Base-by-base conservation (phyloP, 345 rosid species). In the Eucalyptus tenuipes region DNA sequence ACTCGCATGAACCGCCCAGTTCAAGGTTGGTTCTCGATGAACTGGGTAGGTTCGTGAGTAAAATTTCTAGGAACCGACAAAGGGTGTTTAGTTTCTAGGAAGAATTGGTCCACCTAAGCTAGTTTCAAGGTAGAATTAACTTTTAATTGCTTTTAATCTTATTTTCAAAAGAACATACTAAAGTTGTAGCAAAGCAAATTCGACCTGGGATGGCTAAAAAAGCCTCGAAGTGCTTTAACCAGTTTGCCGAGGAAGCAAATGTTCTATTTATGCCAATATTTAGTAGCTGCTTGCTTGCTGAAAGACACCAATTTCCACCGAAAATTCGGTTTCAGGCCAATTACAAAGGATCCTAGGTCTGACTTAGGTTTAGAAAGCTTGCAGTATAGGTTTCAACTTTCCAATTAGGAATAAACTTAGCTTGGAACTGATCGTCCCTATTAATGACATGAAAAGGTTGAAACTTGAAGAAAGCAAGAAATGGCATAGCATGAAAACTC, bases 1-100 rank as follows among this genome's bases (percentile, higher is more conserved):
- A 37, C 44, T 4, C 0, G 12, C 10, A 3, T 15, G 42, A 17
- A 66, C 11, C 6, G 4, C 22, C 42, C 0, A 4, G 42, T 31
- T 66, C 42, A 24, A 29, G 33, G 3, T 3, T 14, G 68, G 15
- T 61, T 61, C 17, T 33, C 3, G 7, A 71, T 71, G 79, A 66
- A 7, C 0, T 8, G 7, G 42, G 42, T 31, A 31, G 22, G 22
- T 15, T 66, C 1, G 3, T 66, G 44, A 2, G 25, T 71, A 71
- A 71, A 33, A 71, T 71, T 71, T 9, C 13, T 71, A 5, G 81
- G 81, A 37, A 71, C 12, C 2, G 13, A 11, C 44, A 9, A 71
- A 22, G 25, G 7, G 44, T 6, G 44, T 33, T 71, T 9, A 5
- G 25, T 18, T 71, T 18, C 44, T 33, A 5, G 81, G 45, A 71